Conservation (phyloP, 1,284 basidiomycete species). For the Cryptococcus sp. region DNA sequence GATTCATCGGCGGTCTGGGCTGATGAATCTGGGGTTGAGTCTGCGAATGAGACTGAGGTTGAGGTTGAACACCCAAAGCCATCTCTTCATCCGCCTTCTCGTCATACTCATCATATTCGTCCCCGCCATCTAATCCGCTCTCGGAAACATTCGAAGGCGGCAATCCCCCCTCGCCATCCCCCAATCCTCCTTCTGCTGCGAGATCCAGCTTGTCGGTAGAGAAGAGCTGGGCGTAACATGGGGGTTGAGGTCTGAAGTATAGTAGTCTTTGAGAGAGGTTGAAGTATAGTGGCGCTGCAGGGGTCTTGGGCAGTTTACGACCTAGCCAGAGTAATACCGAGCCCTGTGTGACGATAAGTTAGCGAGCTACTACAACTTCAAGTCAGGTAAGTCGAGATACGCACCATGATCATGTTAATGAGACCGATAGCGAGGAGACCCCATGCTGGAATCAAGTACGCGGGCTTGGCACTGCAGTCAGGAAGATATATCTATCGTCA, state of each 20-base stretch:
- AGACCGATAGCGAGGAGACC: constrained; percentile 26
- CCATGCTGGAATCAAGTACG: constrained; percentile 26
- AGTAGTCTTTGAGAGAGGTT: constrained; percentile 23
- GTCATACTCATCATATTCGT: background rate
- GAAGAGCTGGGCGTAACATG: constrained; percentile 24
- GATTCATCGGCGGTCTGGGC: background rate
- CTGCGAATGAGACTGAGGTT: background rate
- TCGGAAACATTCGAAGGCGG: background rate
- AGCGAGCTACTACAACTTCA: no score
- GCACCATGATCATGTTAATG: constrained; percentile 24
- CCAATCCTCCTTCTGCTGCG: background rate
- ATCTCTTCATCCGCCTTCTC: background rate
- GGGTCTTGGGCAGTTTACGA: constrained; percentile 27
- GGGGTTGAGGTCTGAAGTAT: constrained; percentile 25
- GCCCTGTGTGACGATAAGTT: constrained; percentile 12
- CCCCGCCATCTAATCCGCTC: background rate
- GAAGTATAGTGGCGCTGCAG: constrained; percentile 35
- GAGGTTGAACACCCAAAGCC: background rate
- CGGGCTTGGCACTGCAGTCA: constrained; percentile 17
- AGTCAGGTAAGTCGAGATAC: background rate
- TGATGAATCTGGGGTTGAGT: background rate
- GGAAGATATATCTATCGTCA: background rate
- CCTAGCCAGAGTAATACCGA: constrained; percentile 20
- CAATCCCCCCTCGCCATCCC: background rate
- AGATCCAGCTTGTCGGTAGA: background rate